Percentiles rank a stretch among this genome's conserved stretches.
Conservation (phyloP, 345 rosid species). For the Clausena lansium region DNA sequence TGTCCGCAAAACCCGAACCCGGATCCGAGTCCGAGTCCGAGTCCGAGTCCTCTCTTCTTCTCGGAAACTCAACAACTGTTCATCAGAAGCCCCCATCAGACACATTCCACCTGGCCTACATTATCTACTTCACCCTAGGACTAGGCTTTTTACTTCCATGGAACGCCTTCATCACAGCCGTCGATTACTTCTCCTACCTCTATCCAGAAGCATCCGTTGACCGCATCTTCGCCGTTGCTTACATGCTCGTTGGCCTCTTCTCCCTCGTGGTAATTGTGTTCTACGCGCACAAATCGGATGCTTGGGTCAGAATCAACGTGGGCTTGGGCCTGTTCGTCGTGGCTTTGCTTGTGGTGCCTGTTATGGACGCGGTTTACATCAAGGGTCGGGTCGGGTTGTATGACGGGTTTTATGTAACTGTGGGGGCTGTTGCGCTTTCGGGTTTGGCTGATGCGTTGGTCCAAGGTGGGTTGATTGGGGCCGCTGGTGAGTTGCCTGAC, state of each 20-base stretch:
- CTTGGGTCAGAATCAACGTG: slow-evolving; percentile 68
- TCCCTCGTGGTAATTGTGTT: slow-evolving; percentile 52
- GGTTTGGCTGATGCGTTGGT: slow-evolving; percentile 86
- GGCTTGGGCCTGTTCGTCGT: slow-evolving; percentile 63
- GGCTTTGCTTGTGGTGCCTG: slow-evolving; percentile 67
- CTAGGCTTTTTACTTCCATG: slow-evolving; percentile 92
- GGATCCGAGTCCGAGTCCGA: slow-evolving; percentile 41
- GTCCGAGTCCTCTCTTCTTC: slow-evolving; percentile 58
- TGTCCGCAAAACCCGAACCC: slow-evolving; percentile 23
- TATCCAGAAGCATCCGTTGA: slow-evolving; percentile 87
- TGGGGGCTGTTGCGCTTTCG: slow-evolving; percentile 49
- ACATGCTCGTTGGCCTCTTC: slow-evolving; percentile 65
- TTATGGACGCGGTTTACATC: slow-evolving; percentile 65
- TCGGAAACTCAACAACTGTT: slow-evolving; percentile 13
- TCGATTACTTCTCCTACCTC: slow-evolving; percentile 90
- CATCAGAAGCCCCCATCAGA: slow-evolving; percentile 48
- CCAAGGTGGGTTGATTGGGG: slow-evolving; percentile 85
- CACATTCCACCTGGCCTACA: slow-evolving; percentile 72
- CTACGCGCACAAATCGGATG: slow-evolving; percentile 69
- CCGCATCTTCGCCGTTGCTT: slow-evolving; percentile 81
- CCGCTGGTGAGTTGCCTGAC: slow-evolving; percentile 90
- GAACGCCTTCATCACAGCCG: slow-evolving; percentile 98
- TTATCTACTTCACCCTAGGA: slow-evolving; percentile 82
- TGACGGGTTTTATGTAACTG: slow-evolving; percentile 65
- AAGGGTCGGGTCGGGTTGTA: slow-evolving; percentile 78